Evolutionary conservation across 306 rosid genomes (phyloP), one percentile per base, ranked within the genome.

Genomic region (Dalbergia cultrata): DNA sequence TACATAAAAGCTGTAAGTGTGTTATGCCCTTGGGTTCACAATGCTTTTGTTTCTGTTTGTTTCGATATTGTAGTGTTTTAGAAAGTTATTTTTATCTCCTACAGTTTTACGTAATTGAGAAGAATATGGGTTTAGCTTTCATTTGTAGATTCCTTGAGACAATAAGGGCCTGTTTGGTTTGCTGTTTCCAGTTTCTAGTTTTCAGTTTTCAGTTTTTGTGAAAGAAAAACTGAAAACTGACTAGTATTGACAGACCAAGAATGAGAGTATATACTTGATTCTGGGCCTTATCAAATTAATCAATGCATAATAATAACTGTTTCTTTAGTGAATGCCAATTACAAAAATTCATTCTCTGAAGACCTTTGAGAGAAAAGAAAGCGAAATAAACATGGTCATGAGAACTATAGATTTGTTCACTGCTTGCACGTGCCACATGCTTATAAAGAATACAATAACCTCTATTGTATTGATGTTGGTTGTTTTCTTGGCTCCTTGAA

Each of bases 1-100:
- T 61, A 0, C 67, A 72, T 45, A 87, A 78, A 47, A 77, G 21
- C 77, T 81, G 97, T 90, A 76, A 78, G 92, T 70, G 54, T 47
- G 63, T 75, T 47, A 45, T 80, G 26, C 57, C 62, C 35, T 70
- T 62, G 61, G 53, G 57, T 76, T 39, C 52, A 57, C 35, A 31
- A 10, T 67, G 73, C 41, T 78, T 79, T 66, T 53, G 1, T 70
- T 71, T 56, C 64, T 22, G 49, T 57, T 74, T 76, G 45, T 66
- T 70, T 78, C 61, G 37, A 64, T 82, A 16, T 60, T 79, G 14
- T 67, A 39, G 63, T 39, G 21, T 69, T n/a, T 78, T 67, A 60
- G 9, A 79, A 67, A 74, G 54, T 14, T 65, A n/a, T 64, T 52
- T 74, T 58, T 8, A 21, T 52, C 50, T 52, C 54, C n/a, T 56